Evolutionary conservation across 805 yeast genomes (phyloP), one percentile per base, ranked within the genome.

Genomic region (Zygoascus ofunaensis): DNA sequence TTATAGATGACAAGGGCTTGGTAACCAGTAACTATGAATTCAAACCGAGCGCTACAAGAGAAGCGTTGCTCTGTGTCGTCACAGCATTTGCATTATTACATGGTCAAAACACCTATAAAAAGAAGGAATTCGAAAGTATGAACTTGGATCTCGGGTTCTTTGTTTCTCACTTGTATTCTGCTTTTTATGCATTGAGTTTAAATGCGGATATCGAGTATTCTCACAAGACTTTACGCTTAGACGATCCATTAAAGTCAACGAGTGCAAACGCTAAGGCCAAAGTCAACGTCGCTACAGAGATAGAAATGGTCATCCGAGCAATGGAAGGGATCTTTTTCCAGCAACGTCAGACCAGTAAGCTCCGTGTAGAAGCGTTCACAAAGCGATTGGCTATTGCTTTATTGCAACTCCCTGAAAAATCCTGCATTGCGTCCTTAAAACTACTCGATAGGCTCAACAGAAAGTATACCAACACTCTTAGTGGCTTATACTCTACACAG

Each of bases 181-280:
- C 87, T 5, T 62, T 90, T 37, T 78, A 81, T 28, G 78, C 79
- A 39, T 63, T 89, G 34, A 72, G 89, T 0, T 62, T 82, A 43
- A 94, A 89, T 60, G 74, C 90, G 3, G 95, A 87, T 48, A 69
- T 92, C 44, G 97, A 89, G 59, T 80, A 85, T 47, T 80, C 94
- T 2, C 86, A 84, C 60, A 85, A 83, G 60, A 71, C 94, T 0
- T 63, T 87, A 36, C 75, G 95, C 54, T 66, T 87, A 41, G 79
- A 84, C 7, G 96, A 89, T 33, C 95, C 95, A 5, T 64, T 81
- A 30, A 33, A 46, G 24, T n/a, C n/a, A n/a, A 24, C 17, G 30
- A 12, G 20, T 5, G 32, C 10, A 62, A 26, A 26, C 10, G 10
- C 7, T 7, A 65, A 39, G 51, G 67, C 41, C 20, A 71, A 85